Conservation (phyloP, 2,329 filamentous ascomycete genomes). For the Neocucurbitaria cava region DNA sequence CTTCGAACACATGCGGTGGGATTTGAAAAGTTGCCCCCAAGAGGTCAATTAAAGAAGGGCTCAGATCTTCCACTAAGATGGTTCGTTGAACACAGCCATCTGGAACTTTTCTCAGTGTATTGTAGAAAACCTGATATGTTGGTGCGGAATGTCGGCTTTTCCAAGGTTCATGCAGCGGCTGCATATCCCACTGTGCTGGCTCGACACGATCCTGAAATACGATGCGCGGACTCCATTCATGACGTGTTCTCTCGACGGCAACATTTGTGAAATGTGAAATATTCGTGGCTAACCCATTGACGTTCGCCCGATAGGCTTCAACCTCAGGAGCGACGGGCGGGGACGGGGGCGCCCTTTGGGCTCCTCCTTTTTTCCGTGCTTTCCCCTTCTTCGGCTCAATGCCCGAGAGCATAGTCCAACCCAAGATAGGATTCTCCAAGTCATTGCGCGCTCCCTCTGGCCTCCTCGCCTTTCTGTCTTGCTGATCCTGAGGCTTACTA, state of each 20-base stretch:
- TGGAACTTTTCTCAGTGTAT: not conserved
- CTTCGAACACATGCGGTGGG: constrained; percentile 20
- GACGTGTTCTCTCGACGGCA: not conserved
- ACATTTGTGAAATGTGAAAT: constrained; percentile 7
- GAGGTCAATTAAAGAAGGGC: constrained; percentile 13
- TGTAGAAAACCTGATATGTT: constrained; percentile 4
- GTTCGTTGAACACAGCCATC: constrained; percentile 7
- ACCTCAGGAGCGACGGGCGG: not conserved
- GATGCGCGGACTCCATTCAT: constrained; percentile 8
- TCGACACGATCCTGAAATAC: constrained; percentile 10
- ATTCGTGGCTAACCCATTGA: constrained; percentile 4
- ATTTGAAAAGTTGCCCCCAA: constrained; percentile 24
- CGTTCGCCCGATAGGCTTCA: constrained; percentile 3
- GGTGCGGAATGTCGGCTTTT: not conserved
- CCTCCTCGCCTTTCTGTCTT: not conserved
- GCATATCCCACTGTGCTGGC: not conserved
- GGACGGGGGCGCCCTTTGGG: not conserved
- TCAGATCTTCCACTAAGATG: constrained; percentile 20
- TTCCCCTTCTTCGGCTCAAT: not conserved
- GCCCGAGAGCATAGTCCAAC: not conserved
- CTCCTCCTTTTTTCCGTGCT: not conserved
- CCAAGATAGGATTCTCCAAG: not conserved
- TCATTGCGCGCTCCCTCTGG: not conserved
- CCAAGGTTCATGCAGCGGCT: constrained; percentile 9
- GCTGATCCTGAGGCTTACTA: not conserved